Evolutionary conservation across 768 basidiomycete species (phyloP).

Genomic region (Termitomyces sp.): DNA sequence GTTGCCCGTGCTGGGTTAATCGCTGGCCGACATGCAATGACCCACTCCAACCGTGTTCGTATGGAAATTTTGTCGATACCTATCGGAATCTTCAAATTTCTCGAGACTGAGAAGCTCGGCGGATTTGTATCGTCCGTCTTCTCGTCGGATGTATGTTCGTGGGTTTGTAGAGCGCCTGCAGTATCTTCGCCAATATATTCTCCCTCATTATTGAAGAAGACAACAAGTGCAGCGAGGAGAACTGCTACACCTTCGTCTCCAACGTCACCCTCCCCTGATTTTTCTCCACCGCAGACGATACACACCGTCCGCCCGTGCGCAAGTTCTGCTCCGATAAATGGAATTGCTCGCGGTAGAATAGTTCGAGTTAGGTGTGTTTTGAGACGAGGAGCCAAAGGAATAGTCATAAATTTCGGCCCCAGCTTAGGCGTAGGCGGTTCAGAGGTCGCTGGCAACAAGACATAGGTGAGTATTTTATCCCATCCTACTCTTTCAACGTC

Average conservation of each 20-base stretch:
- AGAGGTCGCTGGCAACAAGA: slow-evolving; percentile 3
- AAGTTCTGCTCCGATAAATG: slow-evolving; percentile 10
- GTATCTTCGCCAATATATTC: neutral
- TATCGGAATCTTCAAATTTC: neutral
- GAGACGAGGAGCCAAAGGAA: slow-evolving; percentile 6
- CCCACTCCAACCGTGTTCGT: slow-evolving; percentile 77
- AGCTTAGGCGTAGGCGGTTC: neutral
- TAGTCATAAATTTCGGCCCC: slow-evolving; percentile 10
- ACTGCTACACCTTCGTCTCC: slow-evolving; percentile 12
- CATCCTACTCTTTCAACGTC: slow-evolving; percentile 2
- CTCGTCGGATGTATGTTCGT: neutral
- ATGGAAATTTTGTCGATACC: slow-evolving; percentile 53
- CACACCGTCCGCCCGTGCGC: slow-evolving; percentile 1
- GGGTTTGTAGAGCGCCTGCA: neutral
- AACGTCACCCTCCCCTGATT: neutral
- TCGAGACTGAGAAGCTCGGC: neutral
- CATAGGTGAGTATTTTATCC: slow-evolving; percentile 3
- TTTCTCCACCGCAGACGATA: slow-evolving; percentile 7
- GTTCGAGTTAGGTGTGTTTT: slow-evolving; percentile 7
- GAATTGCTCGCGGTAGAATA: slow-evolving; percentile 6
- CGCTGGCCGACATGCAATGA: slow-evolving; percentile 66
- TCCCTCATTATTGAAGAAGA: slow-evolving; percentile 8
- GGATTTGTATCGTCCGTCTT: neutral
- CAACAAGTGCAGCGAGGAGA: slow-evolving; percentile 7
- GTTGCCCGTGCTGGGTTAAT: slow-evolving; percentile 84